Evolutionary conservation across 2,329 filamentous ascomycete species (phyloP), one percentile per base, ranked within the genome.

Genomic region (Colletotrichum cordylinicola): DNA sequence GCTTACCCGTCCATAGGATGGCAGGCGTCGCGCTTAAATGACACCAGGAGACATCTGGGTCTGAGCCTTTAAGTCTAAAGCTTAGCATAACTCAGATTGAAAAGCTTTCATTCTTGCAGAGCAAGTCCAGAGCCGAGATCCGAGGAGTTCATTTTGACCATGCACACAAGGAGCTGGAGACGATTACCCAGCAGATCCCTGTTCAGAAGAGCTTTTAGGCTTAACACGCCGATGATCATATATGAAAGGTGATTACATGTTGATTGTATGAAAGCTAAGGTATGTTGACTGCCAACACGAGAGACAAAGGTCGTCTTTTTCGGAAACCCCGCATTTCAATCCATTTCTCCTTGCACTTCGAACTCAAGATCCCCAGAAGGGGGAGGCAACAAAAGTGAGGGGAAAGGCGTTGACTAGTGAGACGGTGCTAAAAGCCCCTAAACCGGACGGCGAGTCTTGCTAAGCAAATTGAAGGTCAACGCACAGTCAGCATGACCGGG

Each of bases 21-120:
- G 35, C 61, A 65, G 61, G 61, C 35, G 61, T 65, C 61, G 61
- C 61, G 24, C 61, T 65, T 62, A 35, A 33, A 62, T 62, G 60
- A 16, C 60, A 62, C 33, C 60, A 62, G 60, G 21, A 62, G 60
- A 58, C 55, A 58, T 0, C 43, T 21, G n/a, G 60, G 60, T 62
- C 60, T 35, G 60, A 18, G 60, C 60, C 8, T 62, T 35, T 61
- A 61, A 21, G n/a, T 29, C 16, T 33, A n/a, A 61, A 33, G 58
- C 58, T 52, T 52, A 21, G 43, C 10, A 21, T 52, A 4, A 52
- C 21, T 12, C 10, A 52, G 43, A 52, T 12, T 1, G 10, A 13
- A 13, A 1, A 52, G 43, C 43, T 52, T 4, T 8, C 8, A 24
- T 21, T 21, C n/a, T 24, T 13, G 43, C 12, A 13, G n/a, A 4